phyloP scores from a whole-genome alignment of 352 stramenopile genomes.

The Phytophthora cryptogea region DNA sequence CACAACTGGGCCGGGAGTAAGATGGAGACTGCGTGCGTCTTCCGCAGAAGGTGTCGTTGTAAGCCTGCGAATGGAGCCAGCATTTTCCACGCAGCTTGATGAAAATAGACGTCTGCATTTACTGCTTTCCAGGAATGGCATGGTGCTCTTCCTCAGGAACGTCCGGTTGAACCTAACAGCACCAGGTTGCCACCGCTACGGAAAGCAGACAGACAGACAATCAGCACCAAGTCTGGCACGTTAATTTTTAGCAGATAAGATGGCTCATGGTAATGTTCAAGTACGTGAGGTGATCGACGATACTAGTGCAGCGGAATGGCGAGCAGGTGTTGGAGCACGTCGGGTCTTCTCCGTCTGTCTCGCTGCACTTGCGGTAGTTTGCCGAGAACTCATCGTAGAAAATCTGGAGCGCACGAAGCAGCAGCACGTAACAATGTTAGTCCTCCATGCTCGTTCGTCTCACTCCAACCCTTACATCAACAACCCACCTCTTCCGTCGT shows the following conservation, averaged over 20 bases:
- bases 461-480: neutral
- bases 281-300: conserved; percentile 87
- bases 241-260: conserved; percentile 71
- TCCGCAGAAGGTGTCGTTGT: conserved; percentile 20
- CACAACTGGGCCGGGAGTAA: neutral
- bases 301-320: conserved; percentile 76
- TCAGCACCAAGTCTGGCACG: neutral
- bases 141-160: conserved; percentile 16
- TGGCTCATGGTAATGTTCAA: conserved; percentile 90
- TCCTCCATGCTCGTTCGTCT: neutral
- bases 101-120: conserved; percentile 29
- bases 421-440: conserved; percentile 8
- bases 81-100: conserved; percentile 15
- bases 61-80: conserved; percentile 3
- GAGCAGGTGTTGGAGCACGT: conserved; percentile 74
- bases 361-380: conserved; percentile 62
- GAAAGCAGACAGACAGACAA: conserved; percentile 11
- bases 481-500: conserved; percentile 67
- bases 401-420: conserved; percentile 43
- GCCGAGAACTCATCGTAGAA: conserved; percentile 84
- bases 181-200: conserved; percentile 4
- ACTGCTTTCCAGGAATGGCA: conserved; percentile 23
- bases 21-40: conserved; percentile 7
- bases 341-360: conserved; percentile 63
- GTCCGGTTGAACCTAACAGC: conserved; percentile 13